A percentile compares a stretch with the other conserved stretches of the same genome.
Evolutionary conservation across 2,329 filamentous ascomycete species (phyloP).

Genomic region (Neurospora crassa): DNA sequence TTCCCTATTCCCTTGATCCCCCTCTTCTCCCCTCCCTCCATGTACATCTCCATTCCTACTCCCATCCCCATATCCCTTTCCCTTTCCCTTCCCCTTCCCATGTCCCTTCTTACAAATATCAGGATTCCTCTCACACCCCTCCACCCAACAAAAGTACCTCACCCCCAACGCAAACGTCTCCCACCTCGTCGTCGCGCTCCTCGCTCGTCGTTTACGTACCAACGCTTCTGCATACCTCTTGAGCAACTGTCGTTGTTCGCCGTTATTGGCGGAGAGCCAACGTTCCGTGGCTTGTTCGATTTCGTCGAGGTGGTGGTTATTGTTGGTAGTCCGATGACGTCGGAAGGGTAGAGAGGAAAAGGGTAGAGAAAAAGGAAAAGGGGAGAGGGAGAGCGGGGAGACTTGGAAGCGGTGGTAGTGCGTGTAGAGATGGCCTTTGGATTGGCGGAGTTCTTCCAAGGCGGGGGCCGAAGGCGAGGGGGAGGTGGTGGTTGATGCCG

Average conservation of each 20-base stretch:
- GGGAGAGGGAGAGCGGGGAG: conserved; percentile 7
- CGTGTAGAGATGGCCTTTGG: conserved; percentile 5
- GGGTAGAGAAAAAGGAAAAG: background rate
- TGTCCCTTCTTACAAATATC: too few species aligned
- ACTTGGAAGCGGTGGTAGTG: conserved; percentile 18
- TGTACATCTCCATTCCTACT: too few species aligned
- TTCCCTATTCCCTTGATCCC: too few species aligned
- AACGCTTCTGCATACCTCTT: conserved; percentile 12
- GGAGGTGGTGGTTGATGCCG: background rate
- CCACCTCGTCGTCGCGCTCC: conserved; percentile 15
- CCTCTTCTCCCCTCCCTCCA: background rate
- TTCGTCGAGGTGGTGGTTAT: conserved; percentile 7
- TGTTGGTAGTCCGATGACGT: conserved; percentile 1
- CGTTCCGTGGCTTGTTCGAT: conserved; percentile 15
- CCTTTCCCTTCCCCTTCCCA: too few species aligned
- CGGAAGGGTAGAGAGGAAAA: conserved; percentile 3
- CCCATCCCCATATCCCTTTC: background rate
- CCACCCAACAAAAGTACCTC: conserved; percentile 14
- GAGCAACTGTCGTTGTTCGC: conserved; percentile 8
- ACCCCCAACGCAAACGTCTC: conserved; percentile 18
- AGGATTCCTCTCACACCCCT: conserved; percentile 10
- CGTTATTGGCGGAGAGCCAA: conserved; percentile 7
- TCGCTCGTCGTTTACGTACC: conserved; percentile 10
- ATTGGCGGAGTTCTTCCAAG: too few species aligned
- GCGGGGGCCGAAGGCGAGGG: background rate